These are phyloP conservation scores for Ambrosiella xylebori DNA, from an alignment of 2,329 filamentous ascomycete species.

Conservation along the genomic window DNA sequence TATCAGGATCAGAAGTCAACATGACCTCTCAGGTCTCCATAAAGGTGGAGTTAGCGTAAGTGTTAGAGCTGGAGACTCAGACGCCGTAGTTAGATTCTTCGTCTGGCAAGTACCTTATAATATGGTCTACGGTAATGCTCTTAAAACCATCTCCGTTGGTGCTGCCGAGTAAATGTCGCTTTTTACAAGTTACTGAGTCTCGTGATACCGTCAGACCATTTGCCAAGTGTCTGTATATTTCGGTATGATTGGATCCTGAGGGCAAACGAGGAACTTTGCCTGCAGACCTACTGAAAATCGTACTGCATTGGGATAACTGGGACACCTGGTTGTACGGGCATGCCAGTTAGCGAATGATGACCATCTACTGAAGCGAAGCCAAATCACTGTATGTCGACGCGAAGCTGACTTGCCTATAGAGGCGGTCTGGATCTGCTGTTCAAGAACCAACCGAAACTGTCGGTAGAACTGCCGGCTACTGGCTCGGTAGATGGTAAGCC, in stretches of 20 bases:
- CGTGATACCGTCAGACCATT: no score
- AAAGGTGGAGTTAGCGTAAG: conserved; percentile 53
- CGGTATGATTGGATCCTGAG: no score
- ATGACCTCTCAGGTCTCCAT: conserved; percentile 30
- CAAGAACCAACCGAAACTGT: conserved; percentile 58
- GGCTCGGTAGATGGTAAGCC: conserved; percentile 37
- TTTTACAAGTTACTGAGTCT: not conserved
- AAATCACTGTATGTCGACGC: no score
- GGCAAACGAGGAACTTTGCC: no score
- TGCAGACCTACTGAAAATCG: no score
- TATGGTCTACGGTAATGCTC: not conserved
- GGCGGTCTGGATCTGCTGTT: conserved; percentile 94
- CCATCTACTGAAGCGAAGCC: no score
- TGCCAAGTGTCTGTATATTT: no score
- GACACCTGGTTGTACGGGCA: no score
- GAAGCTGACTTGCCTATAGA: conserved; percentile 25
- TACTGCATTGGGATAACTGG: no score
- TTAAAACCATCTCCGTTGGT: not conserved
- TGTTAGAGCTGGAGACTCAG: conserved; percentile 12
- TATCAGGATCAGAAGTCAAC: no score
- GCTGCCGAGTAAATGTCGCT: not conserved
- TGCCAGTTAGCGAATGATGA: no score
- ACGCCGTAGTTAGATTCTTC: not conserved
- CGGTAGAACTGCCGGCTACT: conserved; percentile 47
- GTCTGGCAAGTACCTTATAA: not conserved